A percentile compares a stretch with the other conserved stretches of the same genome.
Evolutionary conservation across 306 rosid species (phyloP).

Genomic region (Betula pendula): DNA sequence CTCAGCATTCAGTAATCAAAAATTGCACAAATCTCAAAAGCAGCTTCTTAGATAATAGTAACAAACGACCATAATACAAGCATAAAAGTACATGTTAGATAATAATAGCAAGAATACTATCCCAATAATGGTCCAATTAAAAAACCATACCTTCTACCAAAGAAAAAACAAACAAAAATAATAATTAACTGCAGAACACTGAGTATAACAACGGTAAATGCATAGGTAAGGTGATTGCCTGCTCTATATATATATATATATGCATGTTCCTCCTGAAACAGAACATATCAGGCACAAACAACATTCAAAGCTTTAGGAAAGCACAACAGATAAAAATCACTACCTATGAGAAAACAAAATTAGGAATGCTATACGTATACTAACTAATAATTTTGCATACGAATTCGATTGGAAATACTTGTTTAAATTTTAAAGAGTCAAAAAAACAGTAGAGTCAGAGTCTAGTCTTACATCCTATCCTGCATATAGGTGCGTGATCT

Average conservation of each 20-base stretch:
- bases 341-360: not conserved
- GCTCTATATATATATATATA: too few relatives aligned
- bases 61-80: not conserved
- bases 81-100: not conserved
- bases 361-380: not conserved
- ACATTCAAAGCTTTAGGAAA: not conserved
- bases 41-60: not conserved
- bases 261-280: too few relatives aligned
- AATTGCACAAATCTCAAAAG: constrained; percentile 4
- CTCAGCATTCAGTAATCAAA: constrained; percentile 12
- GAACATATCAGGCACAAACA: not conserved
- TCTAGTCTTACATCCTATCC: constrained; percentile 70
- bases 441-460: not conserved
- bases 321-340: not conserved
- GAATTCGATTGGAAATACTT: not conserved
- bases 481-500: constrained; percentile 55
- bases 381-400: not conserved
- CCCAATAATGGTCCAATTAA: not conserved
- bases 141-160: too few relatives aligned
- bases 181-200: not conserved
- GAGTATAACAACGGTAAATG: not conserved
- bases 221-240: not conserved
- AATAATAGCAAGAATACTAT: not conserved
- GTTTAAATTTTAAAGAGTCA: too few relatives aligned
- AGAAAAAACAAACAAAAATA: not conserved